A percentile compares a stretch with the other conserved stretches of the same genome.
Evolutionary conservation across 495 filamentous ascomycete species (phyloP).

Genomic region (Jackrogersella multiformis): DNA sequence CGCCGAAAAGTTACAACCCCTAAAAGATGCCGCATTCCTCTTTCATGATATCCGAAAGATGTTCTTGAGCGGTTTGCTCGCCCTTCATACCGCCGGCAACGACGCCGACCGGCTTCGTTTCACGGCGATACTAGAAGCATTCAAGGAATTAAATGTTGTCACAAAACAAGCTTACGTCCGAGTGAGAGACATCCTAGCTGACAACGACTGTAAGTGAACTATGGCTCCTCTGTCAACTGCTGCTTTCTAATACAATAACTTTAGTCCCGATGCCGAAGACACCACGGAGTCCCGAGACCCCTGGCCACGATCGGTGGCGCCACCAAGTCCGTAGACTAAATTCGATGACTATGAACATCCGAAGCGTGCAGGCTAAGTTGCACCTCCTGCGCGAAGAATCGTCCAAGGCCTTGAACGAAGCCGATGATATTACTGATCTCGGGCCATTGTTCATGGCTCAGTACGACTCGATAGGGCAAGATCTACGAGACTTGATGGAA

Average conservation of each 20-base stretch:
- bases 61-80: constrained; percentile 84
- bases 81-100: constrained; percentile 85
- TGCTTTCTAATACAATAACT: constrained; percentile 50
- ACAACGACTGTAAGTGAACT: constrained; percentile 78
- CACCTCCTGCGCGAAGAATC: constrained; percentile 92
- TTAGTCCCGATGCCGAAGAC: constrained; percentile 64
- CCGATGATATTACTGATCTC: constrained; percentile 76
- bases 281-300: constrained; percentile 74
- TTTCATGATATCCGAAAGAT: constrained; percentile 83
- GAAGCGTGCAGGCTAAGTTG: constrained; percentile 93
- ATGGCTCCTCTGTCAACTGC: constrained; percentile 26
- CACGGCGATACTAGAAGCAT: constrained; percentile 78
- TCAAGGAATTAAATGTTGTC: constrained; percentile 67
- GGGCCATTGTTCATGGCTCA: constrained; percentile 81
- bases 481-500: constrained; percentile 81
- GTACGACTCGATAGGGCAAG: constrained; percentile 92
- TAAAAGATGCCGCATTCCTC: constrained; percentile 81
- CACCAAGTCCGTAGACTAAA: constrained; percentile 86
- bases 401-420: constrained; percentile 74
- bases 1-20: constrained; percentile 76
- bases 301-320: constrained; percentile 80
- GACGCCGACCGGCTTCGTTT: constrained; percentile 82
- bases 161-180: constrained; percentile 65
- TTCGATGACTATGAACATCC: constrained; percentile 87
- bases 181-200: constrained; percentile 74